Percentiles rank a stretch among this genome's conserved stretches.
phyloP scores from a whole-genome alignment of 306 rosid species.

The Lathyrus oleraceus region DNA sequence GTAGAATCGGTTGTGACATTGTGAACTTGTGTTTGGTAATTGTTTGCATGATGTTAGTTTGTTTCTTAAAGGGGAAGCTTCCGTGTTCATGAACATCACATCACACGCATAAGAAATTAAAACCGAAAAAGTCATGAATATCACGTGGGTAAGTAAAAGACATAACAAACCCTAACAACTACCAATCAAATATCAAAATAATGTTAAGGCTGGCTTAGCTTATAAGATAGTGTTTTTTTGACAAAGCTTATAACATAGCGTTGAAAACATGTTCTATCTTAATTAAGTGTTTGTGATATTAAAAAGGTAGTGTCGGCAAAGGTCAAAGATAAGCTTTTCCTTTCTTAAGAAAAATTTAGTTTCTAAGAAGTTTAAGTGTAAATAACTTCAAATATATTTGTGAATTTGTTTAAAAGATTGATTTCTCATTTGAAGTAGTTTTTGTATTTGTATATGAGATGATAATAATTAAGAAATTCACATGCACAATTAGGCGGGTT shows the following conservation, averaged over 20 bases:
- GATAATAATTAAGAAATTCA: no score
- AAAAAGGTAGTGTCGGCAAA: neutral
- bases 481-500: no score
- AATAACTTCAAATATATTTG: no score
- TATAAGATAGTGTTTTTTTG: neutral
- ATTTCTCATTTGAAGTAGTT: neutral
- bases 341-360: neutral
- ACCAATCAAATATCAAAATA: neutral
- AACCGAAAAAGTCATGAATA: constrained; percentile 15
- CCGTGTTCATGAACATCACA: constrained; percentile 32
- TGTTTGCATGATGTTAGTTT: neutral
- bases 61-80: constrained; percentile 23
- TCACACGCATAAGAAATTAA: neutral
- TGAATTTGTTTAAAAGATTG: no score
- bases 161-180: neutral
- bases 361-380: no score
- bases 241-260: neutral
- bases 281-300: neutral
- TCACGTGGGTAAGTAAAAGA: constrained; percentile 31
- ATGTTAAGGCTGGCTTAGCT: neutral
- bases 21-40: no score
- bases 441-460: no score
- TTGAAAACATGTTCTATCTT: neutral
- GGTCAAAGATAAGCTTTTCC: neutral
- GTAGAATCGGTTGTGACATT: no score